These are phyloP conservation scores for Schwanniomyces sp. DNA, from an alignment of 805 yeast species.

Conservation along the genomic window DNA sequence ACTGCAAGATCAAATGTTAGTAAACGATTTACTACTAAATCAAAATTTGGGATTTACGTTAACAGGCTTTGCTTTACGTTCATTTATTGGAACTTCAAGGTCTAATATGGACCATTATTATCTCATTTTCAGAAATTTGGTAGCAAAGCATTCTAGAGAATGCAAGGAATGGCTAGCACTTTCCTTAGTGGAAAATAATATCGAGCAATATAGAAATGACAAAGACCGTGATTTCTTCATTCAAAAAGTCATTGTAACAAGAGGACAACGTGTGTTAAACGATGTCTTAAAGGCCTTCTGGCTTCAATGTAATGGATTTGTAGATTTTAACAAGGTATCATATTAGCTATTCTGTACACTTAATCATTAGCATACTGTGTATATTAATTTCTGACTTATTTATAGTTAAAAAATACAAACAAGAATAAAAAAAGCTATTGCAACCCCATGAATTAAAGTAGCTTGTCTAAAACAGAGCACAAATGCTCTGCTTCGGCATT, in stretches of 20 bases:
- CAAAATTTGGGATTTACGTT: conserved; percentile 22
- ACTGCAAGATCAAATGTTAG: conserved; percentile 36
- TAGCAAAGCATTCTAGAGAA: conserved; percentile 47
- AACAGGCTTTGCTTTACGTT: conserved; percentile 22
- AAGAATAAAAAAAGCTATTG: not conserved
- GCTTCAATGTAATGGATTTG: conserved; percentile 58
- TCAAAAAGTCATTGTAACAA: conserved; percentile 57
- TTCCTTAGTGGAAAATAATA: conserved; percentile 7
- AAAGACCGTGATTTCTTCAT: conserved; percentile 43
- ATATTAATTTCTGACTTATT: not conserved
- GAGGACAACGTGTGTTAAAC: conserved; percentile 64
- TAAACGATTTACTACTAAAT: conserved; percentile 21
- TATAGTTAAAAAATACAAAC: not conserved
- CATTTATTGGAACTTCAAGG: conserved; percentile 48
- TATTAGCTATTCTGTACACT: not conserved
- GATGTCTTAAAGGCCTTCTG: conserved; percentile 63
- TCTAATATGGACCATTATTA: conserved; percentile 62
- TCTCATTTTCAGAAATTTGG: conserved; percentile 48
- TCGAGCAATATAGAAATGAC: conserved; percentile 15
- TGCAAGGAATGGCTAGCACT: conserved; percentile 46
- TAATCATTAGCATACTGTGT: not conserved
- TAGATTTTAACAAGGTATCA: conserved; percentile 30
- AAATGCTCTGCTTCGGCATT: conserved; percentile 61
- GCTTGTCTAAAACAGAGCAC: conserved; percentile 43
- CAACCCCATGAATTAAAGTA: conserved; percentile 6